A percentile compares a stretch with the other conserved stretches of the same genome.
Evolutionary conservation across 2,329 filamentous ascomycete genomes (phyloP).

Genomic region (Beauveria asiatica): DNA sequence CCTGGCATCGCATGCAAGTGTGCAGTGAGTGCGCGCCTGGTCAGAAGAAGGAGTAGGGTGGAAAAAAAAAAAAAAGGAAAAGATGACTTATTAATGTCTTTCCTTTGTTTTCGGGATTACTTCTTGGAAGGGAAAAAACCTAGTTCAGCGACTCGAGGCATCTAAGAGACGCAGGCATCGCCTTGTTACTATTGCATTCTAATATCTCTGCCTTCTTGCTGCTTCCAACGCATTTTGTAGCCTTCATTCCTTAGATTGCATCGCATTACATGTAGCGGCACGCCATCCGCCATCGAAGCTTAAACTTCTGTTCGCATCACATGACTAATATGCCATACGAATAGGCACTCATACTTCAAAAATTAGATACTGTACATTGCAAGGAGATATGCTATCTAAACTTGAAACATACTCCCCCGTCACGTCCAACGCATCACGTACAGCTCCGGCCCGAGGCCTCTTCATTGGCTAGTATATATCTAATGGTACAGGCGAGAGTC

Average conservation of each 20-base stretch:
- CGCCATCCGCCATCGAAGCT: not conserved
- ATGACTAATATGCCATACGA: not conserved
- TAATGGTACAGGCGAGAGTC: slow-evolving; percentile 15
- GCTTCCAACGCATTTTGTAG: not conserved
- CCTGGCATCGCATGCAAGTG: slow-evolving; percentile 51
- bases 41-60: not conserved
- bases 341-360: not conserved
- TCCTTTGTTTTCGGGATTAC: not conserved
- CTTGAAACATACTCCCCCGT: not conserved
- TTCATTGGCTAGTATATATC: slow-evolving; percentile 4
- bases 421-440: not conserved
- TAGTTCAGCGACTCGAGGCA: not conserved
- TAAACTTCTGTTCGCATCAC: not conserved
- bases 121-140: not conserved
- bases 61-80: not conserved
- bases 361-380: slow-evolving; percentile 6
- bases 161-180: not conserved
- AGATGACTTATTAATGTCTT: not conserved
- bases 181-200: not conserved
- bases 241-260: not conserved
- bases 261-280: not conserved
- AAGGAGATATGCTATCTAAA: slow-evolving; percentile 6
- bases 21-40: slow-evolving; percentile 24
- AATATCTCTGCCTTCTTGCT: not conserved
- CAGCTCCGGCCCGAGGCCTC: not conserved